phyloP scores from a whole-genome alignment of 2,329 filamentous ascomycete genomes.

The Sclerotinia glacialis region DNA sequence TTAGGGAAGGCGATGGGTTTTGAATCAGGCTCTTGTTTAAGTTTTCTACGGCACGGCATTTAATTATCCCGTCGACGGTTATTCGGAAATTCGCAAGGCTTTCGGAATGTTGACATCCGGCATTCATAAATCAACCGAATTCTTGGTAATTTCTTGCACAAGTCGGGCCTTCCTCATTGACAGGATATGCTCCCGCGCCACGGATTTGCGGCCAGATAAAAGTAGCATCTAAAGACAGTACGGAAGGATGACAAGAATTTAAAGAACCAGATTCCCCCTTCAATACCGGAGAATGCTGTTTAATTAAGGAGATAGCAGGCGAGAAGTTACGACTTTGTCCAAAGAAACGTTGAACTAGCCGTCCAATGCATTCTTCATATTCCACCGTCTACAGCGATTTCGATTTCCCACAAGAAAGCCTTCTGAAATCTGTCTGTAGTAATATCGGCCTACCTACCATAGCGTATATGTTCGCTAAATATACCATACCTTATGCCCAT shows the following conservation, averaged over 20 bases:
- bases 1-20: neutral
- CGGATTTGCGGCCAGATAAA: neutral
- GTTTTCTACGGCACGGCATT: neutral
- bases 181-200: neutral
- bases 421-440: neutral
- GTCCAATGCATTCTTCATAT: neutral
- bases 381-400: neutral
- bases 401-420: neutral
- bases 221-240: neutral
- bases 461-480: neutral
- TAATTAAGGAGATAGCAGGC: neutral
- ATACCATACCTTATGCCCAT: neutral
- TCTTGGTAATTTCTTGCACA: neutral
- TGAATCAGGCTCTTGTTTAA: neutral
- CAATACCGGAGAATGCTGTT: neutral
- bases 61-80: no score
- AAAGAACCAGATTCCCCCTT: neutral
- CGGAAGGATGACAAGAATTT: neutral
- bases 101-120: neutral
- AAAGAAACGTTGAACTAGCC: neutral
- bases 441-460: neutral
- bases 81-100: slow-evolving; percentile 1
- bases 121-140: neutral
- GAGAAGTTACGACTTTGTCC: neutral
- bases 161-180: neutral